Percentiles rank a stretch among this genome's conserved stretches.
These are phyloP conservation scores for Pythium volutum DNA, from an alignment of 352 stramenopile species.

Conservation along the genomic window DNA sequence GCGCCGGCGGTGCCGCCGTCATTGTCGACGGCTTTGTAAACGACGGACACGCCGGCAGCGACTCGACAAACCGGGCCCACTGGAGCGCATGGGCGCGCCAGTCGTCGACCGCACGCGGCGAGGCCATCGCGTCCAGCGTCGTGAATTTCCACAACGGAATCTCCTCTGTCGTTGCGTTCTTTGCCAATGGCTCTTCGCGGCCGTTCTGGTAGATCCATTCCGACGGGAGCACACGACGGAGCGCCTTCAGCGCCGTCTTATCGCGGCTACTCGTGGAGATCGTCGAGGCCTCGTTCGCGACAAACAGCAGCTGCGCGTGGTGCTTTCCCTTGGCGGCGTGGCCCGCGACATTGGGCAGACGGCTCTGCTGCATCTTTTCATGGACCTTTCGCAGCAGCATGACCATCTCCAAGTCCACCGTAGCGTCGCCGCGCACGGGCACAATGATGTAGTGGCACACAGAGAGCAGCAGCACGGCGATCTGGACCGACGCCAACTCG, in stretches of 20 bases:
- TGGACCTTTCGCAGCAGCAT: slow-evolving; percentile 50
- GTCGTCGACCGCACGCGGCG: background rate
- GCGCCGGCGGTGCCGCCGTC: slow-evolving; percentile 8
- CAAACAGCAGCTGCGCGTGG: slow-evolving; percentile 53
- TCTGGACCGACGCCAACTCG: slow-evolving; percentile 56
- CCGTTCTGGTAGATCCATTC: slow-evolving; percentile 18
- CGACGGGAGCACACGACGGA: slow-evolving; percentile 34
- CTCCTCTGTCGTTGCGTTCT: background rate
- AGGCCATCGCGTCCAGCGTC: slow-evolving; percentile 3
- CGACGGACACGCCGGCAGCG: slow-evolving; percentile 16
- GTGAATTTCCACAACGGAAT: slow-evolving; percentile 8
- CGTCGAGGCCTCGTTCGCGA: slow-evolving; percentile 39
- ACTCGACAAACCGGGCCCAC: slow-evolving; percentile 14
- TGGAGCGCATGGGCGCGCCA: slow-evolving; percentile 10
- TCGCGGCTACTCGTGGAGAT: background rate
- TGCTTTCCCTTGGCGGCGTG: slow-evolving; percentile 43
- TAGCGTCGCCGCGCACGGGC: slow-evolving; percentile 37
- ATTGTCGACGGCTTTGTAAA: slow-evolving; percentile 11
- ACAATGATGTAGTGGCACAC: slow-evolving; percentile 80
- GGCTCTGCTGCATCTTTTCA: slow-evolving; percentile 49
- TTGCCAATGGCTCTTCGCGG: background rate
- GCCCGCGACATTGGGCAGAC: slow-evolving; percentile 60
- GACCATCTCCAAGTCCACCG: slow-evolving; percentile 39
- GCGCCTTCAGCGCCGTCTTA: slow-evolving; percentile 17
- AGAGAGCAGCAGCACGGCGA: slow-evolving; percentile 61